Percentiles rank a stretch among this genome's conserved stretches.
Conservation (phyloP, 2,329 filamentous ascomycete genomes). For the Fusarium sp. region DNA sequence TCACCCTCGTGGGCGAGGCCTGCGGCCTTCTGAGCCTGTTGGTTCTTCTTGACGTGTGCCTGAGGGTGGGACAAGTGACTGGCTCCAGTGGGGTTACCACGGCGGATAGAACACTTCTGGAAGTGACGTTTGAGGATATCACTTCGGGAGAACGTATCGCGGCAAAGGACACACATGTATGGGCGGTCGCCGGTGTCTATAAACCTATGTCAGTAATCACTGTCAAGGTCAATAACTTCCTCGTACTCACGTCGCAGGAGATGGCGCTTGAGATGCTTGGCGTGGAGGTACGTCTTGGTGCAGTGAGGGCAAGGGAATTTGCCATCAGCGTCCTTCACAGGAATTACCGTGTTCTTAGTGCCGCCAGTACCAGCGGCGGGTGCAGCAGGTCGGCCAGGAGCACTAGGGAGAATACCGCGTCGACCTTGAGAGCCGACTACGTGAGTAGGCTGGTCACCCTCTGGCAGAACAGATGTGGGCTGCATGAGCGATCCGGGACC, state of each 20-base stretch:
- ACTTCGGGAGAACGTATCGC: constrained; percentile 96
- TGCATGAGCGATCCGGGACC: constrained; percentile 68
- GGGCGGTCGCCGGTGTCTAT: constrained; percentile 96
- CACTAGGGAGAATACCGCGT: constrained; percentile 89
- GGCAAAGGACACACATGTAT: constrained; percentile 97
- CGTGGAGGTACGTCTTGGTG: constrained; percentile 96
- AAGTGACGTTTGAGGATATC: constrained; percentile 99
- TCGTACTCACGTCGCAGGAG: constrained; percentile 87
- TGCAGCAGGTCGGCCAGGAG: constrained; percentile 84
- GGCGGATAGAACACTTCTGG: constrained; percentile 96
- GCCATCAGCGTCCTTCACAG: constrained; percentile 94
- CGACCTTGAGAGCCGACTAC: constrained; percentile 95
- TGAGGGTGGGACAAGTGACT: constrained; percentile 95
- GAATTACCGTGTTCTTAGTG: constrained; percentile 84
- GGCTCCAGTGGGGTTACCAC: constrained; percentile 93
- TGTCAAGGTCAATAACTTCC: constrained; percentile 43
- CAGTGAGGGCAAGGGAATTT: constrained; percentile 99
- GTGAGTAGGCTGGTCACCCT: constrained; percentile 79
- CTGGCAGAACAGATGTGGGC: constrained; percentile 65
- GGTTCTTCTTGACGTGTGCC: constrained; percentile 85
- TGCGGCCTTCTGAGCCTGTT: constrained; percentile 67
- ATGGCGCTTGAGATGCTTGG: constrained; percentile 97
- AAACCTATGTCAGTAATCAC: constrained; percentile 44
- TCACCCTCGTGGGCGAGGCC: constrained; percentile 64
- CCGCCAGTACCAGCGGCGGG: constrained; percentile 74